Evolutionary conservation across 805 yeast species (phyloP).

Genomic region (Candida rishiriensis): DNA sequence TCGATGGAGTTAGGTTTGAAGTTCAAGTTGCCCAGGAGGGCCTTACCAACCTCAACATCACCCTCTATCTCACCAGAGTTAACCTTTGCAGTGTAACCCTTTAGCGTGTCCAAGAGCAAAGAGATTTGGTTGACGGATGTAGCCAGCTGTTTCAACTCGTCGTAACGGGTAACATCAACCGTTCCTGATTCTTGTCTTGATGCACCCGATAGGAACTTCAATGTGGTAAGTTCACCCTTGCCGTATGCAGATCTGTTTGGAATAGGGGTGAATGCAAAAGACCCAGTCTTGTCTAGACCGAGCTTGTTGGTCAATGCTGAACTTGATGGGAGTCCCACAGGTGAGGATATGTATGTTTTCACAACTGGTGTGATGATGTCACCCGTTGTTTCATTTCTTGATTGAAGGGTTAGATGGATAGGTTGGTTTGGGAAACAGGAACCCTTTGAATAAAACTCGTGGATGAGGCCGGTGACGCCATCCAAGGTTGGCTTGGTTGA

Average conservation of each 20-base stretch:
- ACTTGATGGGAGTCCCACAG: constrained; percentile 53
- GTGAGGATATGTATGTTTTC: constrained; percentile 71
- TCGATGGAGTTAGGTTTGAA: constrained; percentile 48
- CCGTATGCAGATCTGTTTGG: constrained; percentile 60
- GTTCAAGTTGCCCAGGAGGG: constrained; percentile 53
- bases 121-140: constrained; percentile 43
- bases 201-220: constrained; percentile 42
- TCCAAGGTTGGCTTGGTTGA: constrained; percentile 57
- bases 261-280: constrained; percentile 71
- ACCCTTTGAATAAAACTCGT: constrained; percentile 72
- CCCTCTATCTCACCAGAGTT: constrained; percentile 40
- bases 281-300: constrained; percentile 36
- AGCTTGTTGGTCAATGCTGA: constrained; percentile 32
- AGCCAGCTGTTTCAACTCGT: constrained; percentile 42
- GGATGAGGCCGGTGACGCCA: constrained; percentile 70
- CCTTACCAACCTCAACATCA: constrained; percentile 60
- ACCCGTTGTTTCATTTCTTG: constrained; percentile 41
- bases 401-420: constrained; percentile 69
- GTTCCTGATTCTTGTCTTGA: constrained; percentile 29
- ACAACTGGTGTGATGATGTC: constrained; percentile 50
- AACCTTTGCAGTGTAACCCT: constrained; percentile 42
- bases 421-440: constrained; percentile 75
- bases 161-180: constrained; percentile 32
- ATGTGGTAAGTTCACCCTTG: constrained; percentile 53
- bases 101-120: constrained; percentile 44